Conservation (phyloP, 148 eudicot species). For the Vaccinium corymbosum region DNA sequence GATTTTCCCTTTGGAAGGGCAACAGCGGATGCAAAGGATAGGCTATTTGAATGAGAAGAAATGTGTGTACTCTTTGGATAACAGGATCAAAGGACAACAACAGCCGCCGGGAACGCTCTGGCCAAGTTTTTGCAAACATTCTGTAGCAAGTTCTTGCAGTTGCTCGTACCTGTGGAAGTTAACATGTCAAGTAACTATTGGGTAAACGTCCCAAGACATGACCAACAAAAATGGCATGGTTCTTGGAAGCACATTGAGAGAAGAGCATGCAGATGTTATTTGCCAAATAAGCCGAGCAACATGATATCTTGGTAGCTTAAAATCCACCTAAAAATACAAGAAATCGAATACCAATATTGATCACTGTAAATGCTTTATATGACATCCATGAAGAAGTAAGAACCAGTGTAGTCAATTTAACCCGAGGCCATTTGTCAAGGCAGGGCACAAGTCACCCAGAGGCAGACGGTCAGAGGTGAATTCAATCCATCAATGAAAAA, state of each 20-base stretch:
- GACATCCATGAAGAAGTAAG: background rate
- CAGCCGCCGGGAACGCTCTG: constrained; percentile 87
- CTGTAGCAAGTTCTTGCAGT: constrained; percentile 97
- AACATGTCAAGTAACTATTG: constrained; percentile 6
- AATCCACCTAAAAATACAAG: background rate
- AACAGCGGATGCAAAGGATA: background rate
- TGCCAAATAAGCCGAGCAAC: background rate
- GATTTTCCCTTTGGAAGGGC: background rate
- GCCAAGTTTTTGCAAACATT: constrained; percentile 98
- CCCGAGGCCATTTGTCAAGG: background rate
- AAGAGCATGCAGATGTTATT: background rate
- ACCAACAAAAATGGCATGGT: background rate
- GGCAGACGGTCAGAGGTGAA: background rate
- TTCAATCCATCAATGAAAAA: background rate
- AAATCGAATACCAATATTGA: background rate
- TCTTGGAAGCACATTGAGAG: constrained; percentile 9
- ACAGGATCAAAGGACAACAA: constrained; percentile 88
- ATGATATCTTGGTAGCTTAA: background rate
- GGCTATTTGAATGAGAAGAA: constrained; percentile 1
- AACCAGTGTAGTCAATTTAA: background rate
- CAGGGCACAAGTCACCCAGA: background rate
- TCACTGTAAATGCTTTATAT: background rate
- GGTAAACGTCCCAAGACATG: background rate
- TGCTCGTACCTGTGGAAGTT: constrained; percentile 66
- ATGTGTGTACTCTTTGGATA: constrained; percentile 72